Evolutionary conservation across 352 stramenopile genomes (phyloP), one percentile per base, ranked within the genome.

Genomic region (Phytophthora idaei): DNA sequence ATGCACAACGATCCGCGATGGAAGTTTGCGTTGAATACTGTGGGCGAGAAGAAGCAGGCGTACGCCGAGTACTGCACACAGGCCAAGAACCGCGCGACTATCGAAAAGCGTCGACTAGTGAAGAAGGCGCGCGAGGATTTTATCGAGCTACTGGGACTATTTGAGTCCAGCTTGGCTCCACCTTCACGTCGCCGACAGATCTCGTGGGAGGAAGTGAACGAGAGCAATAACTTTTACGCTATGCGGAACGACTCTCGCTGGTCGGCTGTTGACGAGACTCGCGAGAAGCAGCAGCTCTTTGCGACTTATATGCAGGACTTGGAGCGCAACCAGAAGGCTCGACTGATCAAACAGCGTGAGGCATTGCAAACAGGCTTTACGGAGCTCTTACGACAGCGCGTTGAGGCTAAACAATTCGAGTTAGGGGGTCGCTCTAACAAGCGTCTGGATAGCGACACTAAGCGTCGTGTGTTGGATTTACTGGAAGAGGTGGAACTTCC

Each of bases 41-140:
- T 89, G 0, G 87, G 87, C 11, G 85, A 95, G 39, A 93, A 93
- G 73, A 95, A 95, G 45, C 87, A 95, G 57, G 81, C 80, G 9
- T 94, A 90, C 31, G 85, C 87, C 1, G 87, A 95, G 62, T 95
- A 92, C 54, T 90, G 82, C 39, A 92, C 85, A 17, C 86, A 93
- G 34, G 73, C 72, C 0, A 76, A 86, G 57, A 94, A 94, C 44
- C 76, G 84, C 45, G 73, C 80, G 29, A 89, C 74, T 3, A 88
- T 93, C 32, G 86, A 90, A 57, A 78, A 80, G 36, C 81, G 85
- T 11, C 81, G 83, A 9, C 58, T 87, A 32, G 74, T 87, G n/a
- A 95, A 95, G 68, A 80, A 81, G 17, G 62, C 78, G 10, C 81
- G 87, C 9, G 87, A 95, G 45, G 83, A 93, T 15, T 95, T 94